These are phyloP conservation scores for Balamuthia mandrillaris DNA, from an alignment of 208 protist species.

Conservation along the genomic window DNA sequence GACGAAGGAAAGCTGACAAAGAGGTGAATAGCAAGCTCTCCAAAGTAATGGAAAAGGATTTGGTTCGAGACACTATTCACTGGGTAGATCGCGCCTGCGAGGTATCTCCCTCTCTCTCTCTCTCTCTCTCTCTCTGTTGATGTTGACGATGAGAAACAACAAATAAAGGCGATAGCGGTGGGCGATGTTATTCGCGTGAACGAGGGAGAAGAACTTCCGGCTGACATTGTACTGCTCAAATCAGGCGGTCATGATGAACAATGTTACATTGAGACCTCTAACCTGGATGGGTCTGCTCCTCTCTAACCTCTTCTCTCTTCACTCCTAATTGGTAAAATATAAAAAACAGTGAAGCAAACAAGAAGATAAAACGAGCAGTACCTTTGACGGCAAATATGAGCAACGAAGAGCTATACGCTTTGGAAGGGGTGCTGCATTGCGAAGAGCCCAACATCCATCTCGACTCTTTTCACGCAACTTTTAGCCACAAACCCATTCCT, in stretches of 20 bases:
- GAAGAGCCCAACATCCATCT: background rate
- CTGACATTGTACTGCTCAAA: slow-evolving; percentile 27
- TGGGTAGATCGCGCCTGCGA: background rate
- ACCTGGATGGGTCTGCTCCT: slow-evolving; percentile 59
- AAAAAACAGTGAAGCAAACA: slow-evolving; percentile 42
- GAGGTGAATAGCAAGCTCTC: background rate
- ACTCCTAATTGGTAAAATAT: too few relatives aligned
- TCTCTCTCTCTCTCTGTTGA: background rate
- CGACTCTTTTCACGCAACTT: background rate
- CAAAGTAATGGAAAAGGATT: background rate
- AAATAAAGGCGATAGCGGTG: slow-evolving; percentile 60
- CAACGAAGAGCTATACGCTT: background rate
- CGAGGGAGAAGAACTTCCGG: slow-evolving; percentile 10
- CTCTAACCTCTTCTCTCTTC: background rate
- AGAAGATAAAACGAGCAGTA: slow-evolving; percentile 17
- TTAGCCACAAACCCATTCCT: background rate
- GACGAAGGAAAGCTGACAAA: background rate
- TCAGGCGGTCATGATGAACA: background rate
- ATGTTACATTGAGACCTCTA: slow-evolving; percentile 64
- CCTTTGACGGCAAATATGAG: background rate
- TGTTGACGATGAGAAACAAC: slow-evolving; percentile 39
- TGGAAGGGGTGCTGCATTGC: background rate
- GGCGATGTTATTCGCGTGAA: slow-evolving; percentile 2
- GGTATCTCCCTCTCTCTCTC: background rate
- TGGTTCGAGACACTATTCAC: background rate